Evolutionary conservation across 176 grass and related monocot species (phyloP).

Genomic region (Juncus effusus): DNA sequence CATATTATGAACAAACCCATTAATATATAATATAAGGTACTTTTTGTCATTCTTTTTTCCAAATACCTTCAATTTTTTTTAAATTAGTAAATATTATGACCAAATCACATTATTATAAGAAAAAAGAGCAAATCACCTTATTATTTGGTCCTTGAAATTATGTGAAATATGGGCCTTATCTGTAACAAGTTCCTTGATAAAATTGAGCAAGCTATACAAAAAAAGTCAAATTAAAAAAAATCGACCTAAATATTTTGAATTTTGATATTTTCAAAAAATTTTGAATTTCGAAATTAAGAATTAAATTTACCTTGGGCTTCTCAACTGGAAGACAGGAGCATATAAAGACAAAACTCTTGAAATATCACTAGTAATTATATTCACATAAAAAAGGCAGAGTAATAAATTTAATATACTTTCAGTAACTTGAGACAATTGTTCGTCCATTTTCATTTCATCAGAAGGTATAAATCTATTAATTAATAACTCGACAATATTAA

Average conservation of each 20-base stretch:
- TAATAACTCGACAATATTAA: conserved; percentile 55
- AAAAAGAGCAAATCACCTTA: conserved; percentile 39
- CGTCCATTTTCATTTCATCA: conserved; percentile 31
- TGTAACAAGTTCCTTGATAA: conserved; percentile 52
- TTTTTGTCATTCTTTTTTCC: too few relatives aligned
- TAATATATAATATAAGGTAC: too few relatives aligned
- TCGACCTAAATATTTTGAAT: too few relatives aligned
- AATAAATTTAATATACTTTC: conserved; percentile 64
- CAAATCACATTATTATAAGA: too few relatives aligned
- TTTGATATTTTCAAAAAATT: too few relatives aligned
- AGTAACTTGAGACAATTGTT: conserved; percentile 40
- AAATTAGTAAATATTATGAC: too few relatives aligned
- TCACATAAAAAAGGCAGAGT: conserved; percentile 74
- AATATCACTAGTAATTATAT: conserved; percentile 48
- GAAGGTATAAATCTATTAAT: conserved; percentile 48
- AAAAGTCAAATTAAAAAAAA: not conserved
- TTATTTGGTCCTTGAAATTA: conserved; percentile 56
- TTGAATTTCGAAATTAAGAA: conserved; percentile 1
- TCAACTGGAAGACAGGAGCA: conserved; percentile 57
- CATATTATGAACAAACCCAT: too few relatives aligned
- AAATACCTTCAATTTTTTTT: too few relatives aligned
- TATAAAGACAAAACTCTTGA: conserved; percentile 44
- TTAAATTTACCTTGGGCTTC: conserved; percentile 46
- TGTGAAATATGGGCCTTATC: conserved; percentile 46
- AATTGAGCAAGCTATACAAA: conserved; percentile 40